Evolutionary conservation across 768 basidiomycete species (phyloP).

Genomic region (Epithele typhae): DNA sequence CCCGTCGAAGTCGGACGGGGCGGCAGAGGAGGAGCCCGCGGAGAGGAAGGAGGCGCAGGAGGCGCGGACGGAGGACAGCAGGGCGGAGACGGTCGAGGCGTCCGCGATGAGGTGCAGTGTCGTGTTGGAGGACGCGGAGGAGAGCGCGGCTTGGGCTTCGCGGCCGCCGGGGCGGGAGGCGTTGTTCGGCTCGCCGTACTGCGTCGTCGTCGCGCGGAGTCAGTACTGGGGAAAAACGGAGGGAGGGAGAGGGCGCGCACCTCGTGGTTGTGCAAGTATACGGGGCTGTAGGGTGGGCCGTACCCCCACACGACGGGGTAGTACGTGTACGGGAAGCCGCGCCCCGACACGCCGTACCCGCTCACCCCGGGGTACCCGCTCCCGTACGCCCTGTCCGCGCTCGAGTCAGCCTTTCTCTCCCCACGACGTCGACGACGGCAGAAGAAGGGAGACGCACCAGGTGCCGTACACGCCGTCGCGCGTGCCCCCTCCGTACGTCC

Average conservation of each 20-base stretch:
- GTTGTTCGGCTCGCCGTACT: constrained; percentile 31
- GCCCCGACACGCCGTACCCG: not conserved
- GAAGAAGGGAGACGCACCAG: constrained; percentile 19
- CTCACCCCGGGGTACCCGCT: constrained; percentile 24
- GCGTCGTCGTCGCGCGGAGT: not conserved
- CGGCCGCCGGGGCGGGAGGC: constrained; percentile 31
- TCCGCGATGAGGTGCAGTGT: constrained; percentile 34
- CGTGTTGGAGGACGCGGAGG: constrained; percentile 21
- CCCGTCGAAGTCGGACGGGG: too few species aligned
- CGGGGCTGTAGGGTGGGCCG: not conserved
- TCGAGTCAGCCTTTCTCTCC: too few species aligned
- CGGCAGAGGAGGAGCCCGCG: too few species aligned
- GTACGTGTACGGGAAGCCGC: not conserved
- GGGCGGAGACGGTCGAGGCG: constrained; percentile 28
- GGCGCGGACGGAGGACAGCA: constrained; percentile 23
- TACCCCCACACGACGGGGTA: not conserved
- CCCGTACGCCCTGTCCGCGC: constrained; percentile 20
- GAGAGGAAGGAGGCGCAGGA: constrained; percentile 25
- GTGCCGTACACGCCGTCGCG: constrained; percentile 20
- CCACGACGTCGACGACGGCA: not conserved
- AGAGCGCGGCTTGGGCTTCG: constrained; percentile 20
- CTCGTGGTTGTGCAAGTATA: not conserved
- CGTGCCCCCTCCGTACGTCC: constrained; percentile 21
- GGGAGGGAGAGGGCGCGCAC: not conserved
- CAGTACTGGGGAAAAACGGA: too few species aligned